Evolutionary conservation across 2,329 filamentous ascomycete genomes (phyloP), one percentile per base, ranked within the genome.

Genomic region (Fonsecaea pugnacius): DNA sequence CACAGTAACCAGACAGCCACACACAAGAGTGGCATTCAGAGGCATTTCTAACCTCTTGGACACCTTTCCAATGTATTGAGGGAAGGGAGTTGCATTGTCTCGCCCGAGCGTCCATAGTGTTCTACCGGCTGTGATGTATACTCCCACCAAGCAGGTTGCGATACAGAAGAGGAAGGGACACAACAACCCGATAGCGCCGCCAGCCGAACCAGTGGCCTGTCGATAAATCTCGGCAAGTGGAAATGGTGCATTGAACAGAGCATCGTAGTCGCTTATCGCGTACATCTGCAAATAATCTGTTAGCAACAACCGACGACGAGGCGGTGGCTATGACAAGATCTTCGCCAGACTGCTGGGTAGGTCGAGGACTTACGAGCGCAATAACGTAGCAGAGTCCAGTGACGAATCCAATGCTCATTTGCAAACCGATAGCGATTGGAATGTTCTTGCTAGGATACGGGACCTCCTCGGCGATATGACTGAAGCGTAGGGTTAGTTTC

Each of bases 181-280:
- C 0, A 86, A 77, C 2, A 87, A 74, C 0, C 82, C 83, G 0
- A 82, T 78, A 0, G 84, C 82, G 0, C 83, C 85, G 0, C 77
- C 78, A 0, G 76, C 77, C 1, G 80, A 82, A 0, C 81, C 80
- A 0, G 84, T 86, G 0, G 84, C 84, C 73, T 87, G 85, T 30
- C 73, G 79, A 74, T 90, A 91, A 63, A 91, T 87, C 58, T 87
- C 85, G 6, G 87, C 85, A 12, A 90, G 84, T 0, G 89, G 89
- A 69, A 87, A 89, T 84, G 52, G 70, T 62, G 73, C 78, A 16
- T 68, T 71, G n/a, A 78, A 70, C 7, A 82, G 74, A 6, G 74
- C 74, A 27, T 78, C 73, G 12, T 80, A 72, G 65, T 83, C 78
- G 43, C 73, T 78, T 59, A 85, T 81, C 10, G 78, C 77, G 67